Conservation (phyloP, 768 basidiomycete species). For the Auriscalpium orientale region DNA sequence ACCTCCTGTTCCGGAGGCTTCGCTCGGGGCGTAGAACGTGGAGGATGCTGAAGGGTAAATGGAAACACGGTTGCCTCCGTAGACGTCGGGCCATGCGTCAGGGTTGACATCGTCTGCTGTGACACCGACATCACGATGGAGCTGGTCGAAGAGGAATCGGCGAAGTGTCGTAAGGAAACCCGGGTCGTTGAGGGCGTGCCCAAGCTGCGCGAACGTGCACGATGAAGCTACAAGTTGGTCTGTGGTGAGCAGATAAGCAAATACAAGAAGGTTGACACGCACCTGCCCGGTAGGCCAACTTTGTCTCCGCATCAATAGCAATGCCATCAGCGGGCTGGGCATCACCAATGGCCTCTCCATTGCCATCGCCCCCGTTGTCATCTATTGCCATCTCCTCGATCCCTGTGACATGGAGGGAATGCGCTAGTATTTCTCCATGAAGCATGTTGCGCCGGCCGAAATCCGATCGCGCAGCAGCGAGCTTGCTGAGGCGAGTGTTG, state of each 20-base stretch:
- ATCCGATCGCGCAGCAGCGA: conserved; percentile 15
- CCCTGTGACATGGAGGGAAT: neutral
- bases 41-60: neutral
- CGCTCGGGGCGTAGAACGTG: conserved; percentile 2
- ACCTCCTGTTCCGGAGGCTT: neutral
- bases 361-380: neutral
- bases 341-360: neutral
- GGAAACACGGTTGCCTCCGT: neutral
- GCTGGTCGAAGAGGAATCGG: neutral
- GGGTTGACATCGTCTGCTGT: neutral
- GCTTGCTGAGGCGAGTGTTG: conserved; percentile 19
- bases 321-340: neutral
- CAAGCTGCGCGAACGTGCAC: neutral
- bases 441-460: conserved; percentile 3
- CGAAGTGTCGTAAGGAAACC: neutral
- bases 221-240: neutral
- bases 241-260: neutral
- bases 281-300: neutral
- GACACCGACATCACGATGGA: neutral
- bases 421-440: neutral
- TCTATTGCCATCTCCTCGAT: too few species aligned
- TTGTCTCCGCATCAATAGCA: neutral
- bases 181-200: neutral
- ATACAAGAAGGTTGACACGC: neutral
- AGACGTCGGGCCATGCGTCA: neutral